Base-by-base conservation (phyloP, 768 basidiomycete genomes). In the Leccinum disarticulatum region DNA sequence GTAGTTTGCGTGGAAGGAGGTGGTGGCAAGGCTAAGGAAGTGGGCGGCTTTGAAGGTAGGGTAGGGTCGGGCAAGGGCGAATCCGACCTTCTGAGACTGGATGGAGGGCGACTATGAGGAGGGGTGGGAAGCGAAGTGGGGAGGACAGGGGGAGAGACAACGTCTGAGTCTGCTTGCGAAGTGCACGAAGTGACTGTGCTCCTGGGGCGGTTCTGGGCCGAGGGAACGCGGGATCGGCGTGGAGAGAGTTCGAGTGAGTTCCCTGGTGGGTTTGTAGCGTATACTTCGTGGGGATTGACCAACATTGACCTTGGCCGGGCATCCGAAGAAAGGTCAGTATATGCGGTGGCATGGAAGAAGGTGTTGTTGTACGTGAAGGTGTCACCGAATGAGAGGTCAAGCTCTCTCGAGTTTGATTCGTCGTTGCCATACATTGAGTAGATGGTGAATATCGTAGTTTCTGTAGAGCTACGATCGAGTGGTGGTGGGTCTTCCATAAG, bases 361-460 rank as follows among this genome's bases (percentile, higher is more conserved):
- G 13, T 46, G 19, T 70, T 70, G 55, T 67, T 61, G 61, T 71
- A 76, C 57, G 74, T 69, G 60, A 73, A 73, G 36, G 59, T 68
- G 61, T 75, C 73, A 38, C 73, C 73, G 15, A 73, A 60, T 5
- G 73, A 66, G 22, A 73, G 52, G 67, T 75, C 72, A 25, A 73
- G 72, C 49, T 78, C 78, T 56, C 77, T 77, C 48, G 75, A 68
- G 35, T 66, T 73, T 64, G 70, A 61, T 57, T 70, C 68, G 58
- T 86, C 83, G 70, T 87, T 86, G 55, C 84, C 84, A 71, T 93
- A 93, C 91, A 92, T 92, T 52, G 88, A 91, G 72, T 91, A 93
- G 58, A 93, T 93, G 55, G 88, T 86, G 70, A 88, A 85, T 69
- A 93, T 89, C 13, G 90, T 84, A 52, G 87, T 84, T 66, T 90